Base-by-base conservation (phyloP, 2,329 filamentous ascomycete species). In the Leptographium flavum region DNA sequence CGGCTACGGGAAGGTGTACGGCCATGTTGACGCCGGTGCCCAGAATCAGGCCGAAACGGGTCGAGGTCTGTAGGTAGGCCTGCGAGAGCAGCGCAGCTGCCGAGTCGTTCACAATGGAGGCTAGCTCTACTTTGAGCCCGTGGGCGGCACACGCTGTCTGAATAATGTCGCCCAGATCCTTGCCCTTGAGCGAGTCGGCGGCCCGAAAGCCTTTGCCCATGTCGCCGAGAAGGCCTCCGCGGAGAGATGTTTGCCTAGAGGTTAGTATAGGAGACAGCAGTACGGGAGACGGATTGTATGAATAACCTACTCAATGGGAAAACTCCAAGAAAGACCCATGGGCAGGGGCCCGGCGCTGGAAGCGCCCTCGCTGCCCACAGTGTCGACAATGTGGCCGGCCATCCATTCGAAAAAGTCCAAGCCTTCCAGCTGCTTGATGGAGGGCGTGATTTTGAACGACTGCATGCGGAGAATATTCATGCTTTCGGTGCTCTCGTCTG, bases 191-290 rank as follows among this genome's bases (percentile, higher is more conserved):
- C 1, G 72, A 73, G 36, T 72, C 62, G 37, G 72, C 71, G 21
- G 78, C 77, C 31, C 71, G 60, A 53, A 83, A 81, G 7, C 73
- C 74, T 55, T 83, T 83, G 46, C 79, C 79, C 79, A 82, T 82
- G 28, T 64, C 65, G 53, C 70, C 68, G 22, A 83, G 61, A 49
- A 68, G 69, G 42, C 77, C 79, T 41, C 73, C 70, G 41, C 70
- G 69, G 27, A 79, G 61, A 3, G 77, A 79, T 13, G 74, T 78
- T 72, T 83, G 79, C 51, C 76, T 80, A 43, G n/a, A 54, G 9
- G 25, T 39, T 33, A 45, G 33, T 13, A 35, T 8, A 11, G 19
- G 33, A 37, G 32, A 25, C 2, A 14, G 22, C 23, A 3, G 21
- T 37, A 38, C 22, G 15, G 7, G 15, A 31, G 11, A 23, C 2